Evolutionary conservation across 257 asterid species (phyloP).

Genomic region (Rehmannia glutinosa): DNA sequence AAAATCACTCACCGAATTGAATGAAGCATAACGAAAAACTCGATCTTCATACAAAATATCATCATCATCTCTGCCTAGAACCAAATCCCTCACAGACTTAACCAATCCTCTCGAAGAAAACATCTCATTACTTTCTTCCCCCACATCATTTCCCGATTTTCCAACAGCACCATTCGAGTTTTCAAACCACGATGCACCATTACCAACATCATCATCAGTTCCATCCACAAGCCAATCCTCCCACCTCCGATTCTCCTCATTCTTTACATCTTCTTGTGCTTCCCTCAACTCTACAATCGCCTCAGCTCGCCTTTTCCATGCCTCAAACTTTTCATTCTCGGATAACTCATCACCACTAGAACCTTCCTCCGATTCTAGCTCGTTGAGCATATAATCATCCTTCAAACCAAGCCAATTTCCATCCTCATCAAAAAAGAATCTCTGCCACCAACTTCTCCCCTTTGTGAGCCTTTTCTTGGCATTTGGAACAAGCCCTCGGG

Average conservation of each 20-base stretch:
- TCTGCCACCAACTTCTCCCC: slow-evolving; percentile 84
- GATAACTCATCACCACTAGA: slow-evolving; percentile 49
- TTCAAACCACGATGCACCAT: slow-evolving; percentile 56
- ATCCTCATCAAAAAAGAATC: slow-evolving; percentile 69
- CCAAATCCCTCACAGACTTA: slow-evolving; percentile 65
- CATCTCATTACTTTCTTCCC: slow-evolving; percentile 42
- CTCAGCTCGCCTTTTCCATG: slow-evolving; percentile 94
- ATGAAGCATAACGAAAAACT: slow-evolving; percentile 81
- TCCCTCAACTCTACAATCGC: slow-evolving; percentile 88
- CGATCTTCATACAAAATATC: slow-evolving; percentile 92
- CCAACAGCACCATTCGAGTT: slow-evolving; percentile 42
- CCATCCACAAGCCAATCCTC: slow-evolving; percentile 91
- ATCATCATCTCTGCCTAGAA: slow-evolving; percentile 79
- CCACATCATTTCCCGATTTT: slow-evolving; percentile 30
- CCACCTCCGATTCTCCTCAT: slow-evolving; percentile 88
- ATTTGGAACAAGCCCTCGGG: slow-evolving; percentile 48
- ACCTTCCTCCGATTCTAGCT: slow-evolving; percentile 50
- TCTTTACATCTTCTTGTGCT: slow-evolving; percentile 76
- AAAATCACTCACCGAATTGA: slow-evolving; percentile 67
- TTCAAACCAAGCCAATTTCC: slow-evolving; percentile 91
- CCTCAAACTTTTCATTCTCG: slow-evolving; percentile 87
- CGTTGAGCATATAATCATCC: slow-evolving; percentile 68
- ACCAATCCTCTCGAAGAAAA: slow-evolving; percentile 74
- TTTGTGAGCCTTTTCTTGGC: slow-evolving; percentile 59
- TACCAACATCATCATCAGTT: slow-evolving; percentile 32